Evolutionary conservation across 768 basidiomycete genomes (phyloP).

Genomic region (Cystofilobasidium bisporidii): DNA sequence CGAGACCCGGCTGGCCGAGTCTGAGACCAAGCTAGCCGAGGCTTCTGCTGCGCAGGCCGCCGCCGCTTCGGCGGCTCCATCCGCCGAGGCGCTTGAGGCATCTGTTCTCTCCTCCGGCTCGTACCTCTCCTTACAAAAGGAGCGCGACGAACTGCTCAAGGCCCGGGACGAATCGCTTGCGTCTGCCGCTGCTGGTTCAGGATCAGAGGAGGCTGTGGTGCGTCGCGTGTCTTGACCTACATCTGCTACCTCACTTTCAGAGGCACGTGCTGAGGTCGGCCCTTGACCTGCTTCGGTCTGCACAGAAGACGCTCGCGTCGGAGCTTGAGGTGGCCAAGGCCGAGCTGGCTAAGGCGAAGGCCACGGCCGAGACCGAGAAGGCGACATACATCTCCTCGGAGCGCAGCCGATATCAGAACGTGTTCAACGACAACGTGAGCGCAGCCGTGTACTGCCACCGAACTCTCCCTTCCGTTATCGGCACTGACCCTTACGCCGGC

Average conservation of each 20-base stretch:
- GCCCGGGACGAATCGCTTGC: conserved; percentile 7
- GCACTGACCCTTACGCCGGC: background rate
- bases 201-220: background rate
- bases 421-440: conserved; percentile 23
- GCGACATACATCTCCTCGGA: background rate
- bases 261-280: too few species aligned
- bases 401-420: conserved; percentile 1
- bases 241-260: too few species aligned
- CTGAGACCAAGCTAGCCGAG: conserved; percentile 14
- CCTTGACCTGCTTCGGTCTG: background rate
- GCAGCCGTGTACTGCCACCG: background rate
- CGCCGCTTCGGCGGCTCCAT: background rate
- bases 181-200: background rate
- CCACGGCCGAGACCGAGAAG: conserved; percentile 1
- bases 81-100: background rate
- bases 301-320: conserved; percentile 8
- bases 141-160: conserved; percentile 1
- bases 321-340: conserved; percentile 4
- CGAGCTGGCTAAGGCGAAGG: background rate
- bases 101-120: background rate
- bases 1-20: background rate
- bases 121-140: conserved; percentile 4
- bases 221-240: background rate
- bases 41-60: conserved; percentile 5
- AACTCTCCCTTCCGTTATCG: background rate